Percentiles rank a stretch among this genome's conserved stretches.
phyloP scores from a whole-genome alignment of 345 rosid genomes.

The Eucalyptus coolabah region DNA sequence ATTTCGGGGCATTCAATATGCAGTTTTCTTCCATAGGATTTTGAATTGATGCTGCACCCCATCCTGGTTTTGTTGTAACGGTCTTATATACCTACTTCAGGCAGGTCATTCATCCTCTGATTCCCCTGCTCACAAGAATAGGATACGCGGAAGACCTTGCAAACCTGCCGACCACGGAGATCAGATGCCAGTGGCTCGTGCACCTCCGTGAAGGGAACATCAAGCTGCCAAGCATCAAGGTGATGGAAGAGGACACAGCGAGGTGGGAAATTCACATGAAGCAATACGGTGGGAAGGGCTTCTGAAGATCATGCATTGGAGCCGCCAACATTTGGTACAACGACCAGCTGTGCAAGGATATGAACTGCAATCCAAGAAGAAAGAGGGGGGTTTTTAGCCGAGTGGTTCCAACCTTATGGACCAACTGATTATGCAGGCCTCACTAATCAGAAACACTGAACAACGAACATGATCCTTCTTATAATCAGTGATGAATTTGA shows the following conservation, averaged over 20 bases:
- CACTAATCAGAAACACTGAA: not conserved
- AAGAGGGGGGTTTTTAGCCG: slow-evolving; percentile 13
- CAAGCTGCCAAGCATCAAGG: slow-evolving; percentile 3
- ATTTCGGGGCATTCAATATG: not conserved
- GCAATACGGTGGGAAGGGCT: not conserved
- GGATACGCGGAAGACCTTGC: slow-evolving; percentile 5
- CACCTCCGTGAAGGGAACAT: slow-evolving; percentile 6
- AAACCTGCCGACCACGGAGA: not conserved
- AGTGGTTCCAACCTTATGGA: slow-evolving; percentile 16
- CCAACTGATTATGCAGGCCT: slow-evolving; percentile 4
- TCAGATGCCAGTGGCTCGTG: slow-evolving; percentile 9
- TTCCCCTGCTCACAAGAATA: slow-evolving; percentile 5
- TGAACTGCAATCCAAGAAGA: slow-evolving; percentile 8
- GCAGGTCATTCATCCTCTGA: slow-evolving; percentile 11
- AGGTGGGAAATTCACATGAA: slow-evolving; percentile 10
- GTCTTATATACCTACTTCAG: not conserved
- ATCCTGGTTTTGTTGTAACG: not conserved
- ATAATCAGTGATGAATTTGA: not conserved
- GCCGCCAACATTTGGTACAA: slow-evolving; percentile 9
- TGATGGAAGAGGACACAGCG: slow-evolving; percentile 9
- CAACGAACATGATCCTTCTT: not conserved
- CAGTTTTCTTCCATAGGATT: not conserved
- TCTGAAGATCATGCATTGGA: slow-evolving; percentile 5
- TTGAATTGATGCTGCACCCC: not conserved
- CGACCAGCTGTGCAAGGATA: slow-evolving; percentile 15